A percentile compares a stretch with the other conserved stretches of the same genome.
Evolutionary conservation across 208 protist species (phyloP).

Genomic region (Naegleria gruberi): DNA sequence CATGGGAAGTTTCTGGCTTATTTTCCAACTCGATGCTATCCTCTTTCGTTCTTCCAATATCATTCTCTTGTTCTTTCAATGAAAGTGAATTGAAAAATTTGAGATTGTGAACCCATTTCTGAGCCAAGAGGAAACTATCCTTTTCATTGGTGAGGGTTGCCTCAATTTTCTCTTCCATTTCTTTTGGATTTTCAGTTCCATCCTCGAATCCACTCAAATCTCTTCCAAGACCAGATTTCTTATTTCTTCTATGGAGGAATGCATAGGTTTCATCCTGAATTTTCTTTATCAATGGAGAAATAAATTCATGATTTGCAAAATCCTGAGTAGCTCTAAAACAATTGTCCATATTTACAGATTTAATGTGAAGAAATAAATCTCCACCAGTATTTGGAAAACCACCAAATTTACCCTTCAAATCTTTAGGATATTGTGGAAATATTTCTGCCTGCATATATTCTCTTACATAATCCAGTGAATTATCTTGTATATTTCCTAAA

Average conservation of each 20-base stretch:
- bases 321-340: background rate
- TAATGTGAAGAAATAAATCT: background rate
- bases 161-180: background rate
- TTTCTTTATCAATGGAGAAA: background rate
- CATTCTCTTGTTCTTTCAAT: background rate
- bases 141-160: background rate
- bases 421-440: background rate
- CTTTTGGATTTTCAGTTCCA: background rate
- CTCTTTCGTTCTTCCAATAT: background rate
- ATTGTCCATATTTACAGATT: background rate
- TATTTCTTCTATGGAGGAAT: background rate
- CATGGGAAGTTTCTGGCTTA: background rate
- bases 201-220: background rate
- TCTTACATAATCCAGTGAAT: background rate
- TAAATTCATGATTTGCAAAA: background rate
- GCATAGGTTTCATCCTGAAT: background rate
- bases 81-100: background rate
- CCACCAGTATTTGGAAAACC: background rate
- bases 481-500: background rate
- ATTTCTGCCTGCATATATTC: background rate
- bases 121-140: background rate
- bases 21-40: background rate
- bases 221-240: background rate
- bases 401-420: background rate
- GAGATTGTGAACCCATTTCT: background rate